Percentiles rank a stretch among this genome's conserved stretches.
These are phyloP conservation scores for Spergularia bocconei DNA, from an alignment of 148 eudicot species.

Conservation along the genomic window DNA sequence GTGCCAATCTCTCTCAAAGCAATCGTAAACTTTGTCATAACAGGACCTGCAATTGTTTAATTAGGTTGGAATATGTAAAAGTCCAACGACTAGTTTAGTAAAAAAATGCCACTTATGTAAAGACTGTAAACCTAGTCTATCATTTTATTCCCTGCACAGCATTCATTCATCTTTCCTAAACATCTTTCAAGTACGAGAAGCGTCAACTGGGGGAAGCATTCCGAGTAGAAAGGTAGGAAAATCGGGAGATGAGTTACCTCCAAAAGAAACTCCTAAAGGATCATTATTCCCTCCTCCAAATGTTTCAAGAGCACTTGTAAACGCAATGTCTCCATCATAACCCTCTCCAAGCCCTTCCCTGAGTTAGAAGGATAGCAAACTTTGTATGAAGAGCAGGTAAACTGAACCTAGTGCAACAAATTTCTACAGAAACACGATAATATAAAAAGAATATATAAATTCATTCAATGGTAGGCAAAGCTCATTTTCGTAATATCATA, in stretches of 20 bases:
- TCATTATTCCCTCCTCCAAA: constrained; percentile 78
- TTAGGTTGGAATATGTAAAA: constrained; percentile 4
- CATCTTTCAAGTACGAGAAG: constrained; percentile 1
- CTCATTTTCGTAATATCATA: neutral
- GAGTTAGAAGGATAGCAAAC: constrained; percentile 27
- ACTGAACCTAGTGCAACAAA: neutral
- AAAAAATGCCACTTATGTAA: neutral
- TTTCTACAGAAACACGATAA: neutral
- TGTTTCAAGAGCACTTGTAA: constrained; percentile 71
- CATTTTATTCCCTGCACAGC: neutral
- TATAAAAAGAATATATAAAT: neutral
- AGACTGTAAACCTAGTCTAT: neutral
- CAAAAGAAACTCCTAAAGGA: constrained; percentile 68
- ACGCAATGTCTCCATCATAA: constrained; percentile 74
- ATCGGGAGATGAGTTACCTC: constrained; percentile 48
- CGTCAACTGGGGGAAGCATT: constrained; percentile 7
- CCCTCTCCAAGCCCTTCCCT: constrained; percentile 98
- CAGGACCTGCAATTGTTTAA: constrained; percentile 54
- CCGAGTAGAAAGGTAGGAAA: neutral
- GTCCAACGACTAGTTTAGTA: neutral
- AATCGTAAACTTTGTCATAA: constrained; percentile 76
- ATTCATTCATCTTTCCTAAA: neutral
- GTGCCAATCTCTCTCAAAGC: constrained; percentile 85
- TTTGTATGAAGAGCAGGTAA: constrained; percentile 9
- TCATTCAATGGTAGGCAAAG: constrained; percentile 1